phyloP scores from a whole-genome alignment of 2,329 filamentous ascomycete genomes.

The Aspergillus fumigatiaffinis region DNA sequence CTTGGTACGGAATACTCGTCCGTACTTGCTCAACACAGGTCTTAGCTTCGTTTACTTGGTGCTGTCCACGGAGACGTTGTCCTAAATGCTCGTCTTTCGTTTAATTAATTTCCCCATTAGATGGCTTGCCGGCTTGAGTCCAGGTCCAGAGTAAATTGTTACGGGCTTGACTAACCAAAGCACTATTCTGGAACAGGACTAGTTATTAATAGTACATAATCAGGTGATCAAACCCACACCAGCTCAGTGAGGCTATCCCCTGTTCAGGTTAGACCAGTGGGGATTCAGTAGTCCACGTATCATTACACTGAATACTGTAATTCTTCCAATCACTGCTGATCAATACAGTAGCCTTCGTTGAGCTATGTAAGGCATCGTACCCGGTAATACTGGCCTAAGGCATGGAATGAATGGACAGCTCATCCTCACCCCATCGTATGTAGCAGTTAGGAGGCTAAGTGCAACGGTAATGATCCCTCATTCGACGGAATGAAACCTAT shows the following conservation, averaged over 20 bases:
- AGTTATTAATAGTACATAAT: neutral
- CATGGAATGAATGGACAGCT: neutral
- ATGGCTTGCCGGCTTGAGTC: too few species aligned
- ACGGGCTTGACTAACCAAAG: neutral
- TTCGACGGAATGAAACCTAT: neutral
- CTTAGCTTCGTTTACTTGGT: neutral
- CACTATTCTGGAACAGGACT: neutral
- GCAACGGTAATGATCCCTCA: neutral
- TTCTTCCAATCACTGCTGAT: neutral
- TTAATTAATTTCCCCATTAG: neutral
- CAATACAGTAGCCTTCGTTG: neutral
- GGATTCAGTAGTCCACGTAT: neutral
- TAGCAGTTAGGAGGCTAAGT: neutral
- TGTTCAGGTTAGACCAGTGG: neutral
- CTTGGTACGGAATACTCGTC: neutral
- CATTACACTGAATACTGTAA: neutral
- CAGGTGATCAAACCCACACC: neutral
- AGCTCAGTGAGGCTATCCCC: neutral
- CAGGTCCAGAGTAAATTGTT: too few species aligned
- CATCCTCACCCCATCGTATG: neutral
- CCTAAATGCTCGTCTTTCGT: neutral
- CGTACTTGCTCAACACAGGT: neutral
- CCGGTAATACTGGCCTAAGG: neutral
- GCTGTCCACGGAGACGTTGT: neutral
- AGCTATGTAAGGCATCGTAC: neutral